Evolutionary conservation across 345 rosid species (phyloP), one percentile per base, ranked within the genome.

Genomic region (Melaleuca quinquenervia): DNA sequence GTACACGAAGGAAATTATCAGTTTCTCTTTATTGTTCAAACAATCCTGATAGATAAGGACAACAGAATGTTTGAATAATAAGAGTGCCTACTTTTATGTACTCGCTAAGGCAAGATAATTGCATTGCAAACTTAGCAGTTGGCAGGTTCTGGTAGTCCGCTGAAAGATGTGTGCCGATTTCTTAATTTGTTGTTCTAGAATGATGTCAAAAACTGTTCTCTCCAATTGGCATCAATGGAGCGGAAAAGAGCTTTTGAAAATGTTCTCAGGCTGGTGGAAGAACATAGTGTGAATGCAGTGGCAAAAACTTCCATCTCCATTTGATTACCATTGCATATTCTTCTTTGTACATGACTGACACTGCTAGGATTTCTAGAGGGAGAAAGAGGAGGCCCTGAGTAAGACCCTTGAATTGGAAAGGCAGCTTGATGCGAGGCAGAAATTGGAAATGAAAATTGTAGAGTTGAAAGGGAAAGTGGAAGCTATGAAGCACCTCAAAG

Each of bases 371-470:
- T 32, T 92, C 75, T 92, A 95, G 99, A 94, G 97, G 91, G 93
- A 95, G 89, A 95, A 96, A 89, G 93, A 95, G 84, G 94, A 90
- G 87, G 92, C 94, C 51, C 84, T 94, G 50, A 88, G 87, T 52
- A 93, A 90, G 91, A 93, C 95, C 60, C 92, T 93, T 83, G 88
- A 88, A 89, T 92, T 96, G 87, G 94, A 95, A 89, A 90, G 91
- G 89, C 90, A 95, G 88, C 89, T 93, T 84, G 92, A 95, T 78
- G 92, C 88, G 26, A 94, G 94, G 88, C 98, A 96, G 88, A 94
- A 95, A 92, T 80, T 96, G 86, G 93, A 96, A 88, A 93, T 95
- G 97, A 97, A 94, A 86, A 96, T 96, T 84, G 92, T 92, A 89
- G 99, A 95, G 83, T 85, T 95, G 86, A 95, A 92, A 91, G 98